These are phyloP conservation scores for Penicillium canariense DNA, from an alignment of 495 filamentous ascomycete species.

Conservation along the genomic window DNA sequence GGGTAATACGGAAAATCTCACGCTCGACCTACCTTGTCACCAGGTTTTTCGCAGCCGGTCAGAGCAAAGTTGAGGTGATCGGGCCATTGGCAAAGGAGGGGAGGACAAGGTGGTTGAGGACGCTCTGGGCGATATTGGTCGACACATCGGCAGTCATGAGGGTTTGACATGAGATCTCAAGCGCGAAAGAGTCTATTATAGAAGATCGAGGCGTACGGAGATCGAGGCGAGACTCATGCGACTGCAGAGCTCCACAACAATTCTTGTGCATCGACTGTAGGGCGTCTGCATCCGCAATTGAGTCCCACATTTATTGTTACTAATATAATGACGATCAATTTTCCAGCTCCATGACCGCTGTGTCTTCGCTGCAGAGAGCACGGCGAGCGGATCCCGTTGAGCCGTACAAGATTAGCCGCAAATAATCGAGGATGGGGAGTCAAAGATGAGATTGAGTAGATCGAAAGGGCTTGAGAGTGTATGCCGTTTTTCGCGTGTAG, in stretches of 20 bases:
- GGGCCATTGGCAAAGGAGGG: conserved; percentile 40
- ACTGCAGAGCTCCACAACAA: neutral
- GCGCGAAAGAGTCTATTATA: neutral
- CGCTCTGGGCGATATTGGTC: conserved; percentile 47
- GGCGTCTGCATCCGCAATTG: neutral
- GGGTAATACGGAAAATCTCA: conserved; percentile 53
- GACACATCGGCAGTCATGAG: conserved; percentile 13
- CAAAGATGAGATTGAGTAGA: no score
- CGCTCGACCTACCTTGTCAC: conserved; percentile 49
- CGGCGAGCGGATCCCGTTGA: neutral
- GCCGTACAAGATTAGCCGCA: no score
- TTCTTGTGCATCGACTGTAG: neutral
- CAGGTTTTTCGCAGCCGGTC: conserved; percentile 43
- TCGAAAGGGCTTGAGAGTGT: no score
- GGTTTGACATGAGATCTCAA: neutral
- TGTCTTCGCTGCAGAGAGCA: neutral
- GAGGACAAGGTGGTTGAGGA: conserved; percentile 44
- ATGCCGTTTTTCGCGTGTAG: no score
- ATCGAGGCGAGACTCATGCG: neutral
- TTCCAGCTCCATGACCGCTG: neutral
- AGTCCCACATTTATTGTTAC: neutral
- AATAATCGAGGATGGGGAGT: no score
- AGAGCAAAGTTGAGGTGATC: conserved; percentile 48
- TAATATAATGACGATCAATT: no score
- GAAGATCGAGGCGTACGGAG: neutral